Base-by-base conservation (phyloP, 169 alveolate species). In the Plasmodium coatneyi region DNA sequence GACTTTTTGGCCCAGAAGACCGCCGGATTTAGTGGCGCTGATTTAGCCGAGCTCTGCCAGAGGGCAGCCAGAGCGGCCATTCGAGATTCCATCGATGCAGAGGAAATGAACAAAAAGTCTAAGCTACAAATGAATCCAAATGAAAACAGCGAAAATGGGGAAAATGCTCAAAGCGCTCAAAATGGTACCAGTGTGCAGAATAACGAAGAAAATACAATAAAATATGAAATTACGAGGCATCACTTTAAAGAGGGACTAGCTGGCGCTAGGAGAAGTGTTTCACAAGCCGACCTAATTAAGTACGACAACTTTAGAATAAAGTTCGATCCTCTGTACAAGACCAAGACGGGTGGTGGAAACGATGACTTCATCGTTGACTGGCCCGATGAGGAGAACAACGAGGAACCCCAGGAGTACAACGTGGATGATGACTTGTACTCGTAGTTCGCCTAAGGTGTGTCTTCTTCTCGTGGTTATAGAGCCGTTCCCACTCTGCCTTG, bases 11-110 rank as follows among this genome's bases (percentile, higher is more conserved):
- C 99, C 32, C 99, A 98, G 96, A 98, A 99, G 87, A 99, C 99
- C 16, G 99, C 99, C 14, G 99, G 99, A 36, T 99, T 99, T 97
- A 98, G 99, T 56, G 99, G 99, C 16, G 99, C 99, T n/a, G 99
- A 99, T 96, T 91, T 99, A 82, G 99, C 99, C 54, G 99, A 99
- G 96, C 96, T 99, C 92, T 98, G 99, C 94, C 99, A 99, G 92
- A 97, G 99, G 80, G 99, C 99, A 3, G 99, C 99, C 25, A 98
- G 99, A 95, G 99, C 99, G n/a, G 99, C 99, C 12, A 99, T 99
- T 83, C 98, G 99, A 93, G 99, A 99, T 93, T 99, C 99, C 22
- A 97, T 98, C 80, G 97, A 96, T 84, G 96, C 96, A 28, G 98
- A 97, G 46, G 98, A 96, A 80, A 91, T 92, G 95, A 95, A 96